These are phyloP conservation scores for Ophiostoma populinum DNA, from an alignment of 2,329 filamentous ascomycete genomes.

Conservation along the genomic window DNA sequence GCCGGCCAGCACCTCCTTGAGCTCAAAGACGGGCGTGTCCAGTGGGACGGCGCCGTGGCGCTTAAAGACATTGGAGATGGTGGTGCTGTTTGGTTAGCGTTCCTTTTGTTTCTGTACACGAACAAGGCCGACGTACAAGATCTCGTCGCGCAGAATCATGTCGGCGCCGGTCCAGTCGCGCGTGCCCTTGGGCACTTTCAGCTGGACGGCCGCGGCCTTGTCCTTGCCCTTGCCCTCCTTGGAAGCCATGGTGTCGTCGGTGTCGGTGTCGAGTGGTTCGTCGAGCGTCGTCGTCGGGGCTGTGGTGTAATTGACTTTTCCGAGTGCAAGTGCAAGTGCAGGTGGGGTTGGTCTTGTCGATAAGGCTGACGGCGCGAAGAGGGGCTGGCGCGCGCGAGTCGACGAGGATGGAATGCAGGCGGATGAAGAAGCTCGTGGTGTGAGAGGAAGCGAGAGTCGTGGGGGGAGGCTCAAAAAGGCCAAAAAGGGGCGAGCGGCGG, in stretches of 20 bases:
- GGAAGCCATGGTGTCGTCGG: constrained; percentile 8
- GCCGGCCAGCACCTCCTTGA: constrained; percentile 46
- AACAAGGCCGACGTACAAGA: constrained; percentile 26
- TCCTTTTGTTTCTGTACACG: not conserved
- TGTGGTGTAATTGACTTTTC: not conserved
- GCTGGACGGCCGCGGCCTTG: constrained; percentile 18
- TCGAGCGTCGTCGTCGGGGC: not conserved
- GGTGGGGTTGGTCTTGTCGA: constrained; percentile 1
- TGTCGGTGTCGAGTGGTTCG: not conserved
- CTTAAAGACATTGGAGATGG: constrained; percentile 14
- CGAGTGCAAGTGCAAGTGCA: no score
- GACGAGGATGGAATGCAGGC: not conserved
- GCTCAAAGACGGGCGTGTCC: constrained; percentile 60
- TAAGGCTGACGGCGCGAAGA: not conserved
- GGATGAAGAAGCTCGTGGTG: no score
- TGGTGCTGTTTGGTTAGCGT: constrained; percentile 9
- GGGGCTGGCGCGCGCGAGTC: not conserved
- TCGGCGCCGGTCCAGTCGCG: constrained; percentile 52
- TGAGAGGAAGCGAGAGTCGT: no score
- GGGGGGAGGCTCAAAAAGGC: no score
- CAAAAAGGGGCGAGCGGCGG: no score
- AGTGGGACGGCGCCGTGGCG: constrained; percentile 55
- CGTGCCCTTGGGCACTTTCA: constrained; percentile 68
- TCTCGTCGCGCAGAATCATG: constrained; percentile 51
- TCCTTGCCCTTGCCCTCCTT: constrained; percentile 7